A percentile compares a stretch with the other conserved stretches of the same genome.
Evolutionary conservation across 192 early-diverging fungal genomes (phyloP).

Genomic region (Coemansia sp.): DNA sequence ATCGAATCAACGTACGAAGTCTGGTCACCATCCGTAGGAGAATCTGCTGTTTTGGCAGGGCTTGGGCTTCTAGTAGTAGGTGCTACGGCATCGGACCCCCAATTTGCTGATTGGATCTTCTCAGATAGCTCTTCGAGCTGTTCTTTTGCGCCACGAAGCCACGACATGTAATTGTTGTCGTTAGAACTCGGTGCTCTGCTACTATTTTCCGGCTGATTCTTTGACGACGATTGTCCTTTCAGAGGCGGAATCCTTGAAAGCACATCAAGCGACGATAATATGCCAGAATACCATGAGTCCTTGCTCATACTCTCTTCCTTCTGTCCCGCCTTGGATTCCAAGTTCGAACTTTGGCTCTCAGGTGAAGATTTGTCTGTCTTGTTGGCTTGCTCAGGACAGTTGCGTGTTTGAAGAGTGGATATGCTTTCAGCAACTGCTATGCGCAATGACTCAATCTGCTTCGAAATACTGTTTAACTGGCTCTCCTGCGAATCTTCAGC

Average conservation of each 20-base stretch:
- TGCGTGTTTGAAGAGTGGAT: neutral
- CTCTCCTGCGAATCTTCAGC: neutral
- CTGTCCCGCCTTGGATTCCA: neutral
- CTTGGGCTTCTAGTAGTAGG: neutral
- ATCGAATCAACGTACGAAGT: slow-evolving; percentile 7
- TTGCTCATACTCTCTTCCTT: neutral
- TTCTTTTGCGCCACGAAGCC: slow-evolving; percentile 17
- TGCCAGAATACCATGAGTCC: slow-evolving; percentile 5
- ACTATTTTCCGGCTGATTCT: neutral
- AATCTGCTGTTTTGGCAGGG: neutral
- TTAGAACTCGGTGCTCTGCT: neutral
- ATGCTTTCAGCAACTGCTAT: neutral
- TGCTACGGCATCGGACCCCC: neutral
- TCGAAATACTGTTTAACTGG: neutral
- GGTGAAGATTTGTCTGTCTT: neutral
- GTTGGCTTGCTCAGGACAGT: neutral
- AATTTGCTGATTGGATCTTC: slow-evolving; percentile 18
- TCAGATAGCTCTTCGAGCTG: slow-evolving; percentile 24
- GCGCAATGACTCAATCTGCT: neutral
- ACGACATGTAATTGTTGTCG: slow-evolving; percentile 16
- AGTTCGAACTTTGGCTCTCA: neutral
- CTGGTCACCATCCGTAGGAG: neutral
- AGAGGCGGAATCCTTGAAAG: neutral
- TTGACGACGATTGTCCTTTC: neutral
- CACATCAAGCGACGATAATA: neutral